Base-by-base conservation (phyloP, 2,329 filamentous ascomycete genomes). In the Fusarium beomiforme region DNA sequence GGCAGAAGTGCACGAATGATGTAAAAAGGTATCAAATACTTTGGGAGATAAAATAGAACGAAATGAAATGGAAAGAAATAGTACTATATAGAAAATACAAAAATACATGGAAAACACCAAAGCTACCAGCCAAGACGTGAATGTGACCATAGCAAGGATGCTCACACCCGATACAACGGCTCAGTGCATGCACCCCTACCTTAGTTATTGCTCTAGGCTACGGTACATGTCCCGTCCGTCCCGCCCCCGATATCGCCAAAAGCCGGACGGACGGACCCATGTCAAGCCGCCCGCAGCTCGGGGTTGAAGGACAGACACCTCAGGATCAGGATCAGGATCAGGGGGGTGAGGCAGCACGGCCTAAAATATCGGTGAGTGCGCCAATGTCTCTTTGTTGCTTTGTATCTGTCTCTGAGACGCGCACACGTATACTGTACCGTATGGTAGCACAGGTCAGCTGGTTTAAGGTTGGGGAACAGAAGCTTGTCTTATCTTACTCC, bases 281-380 rank as follows among this genome's bases (percentile, higher is more conserved):
- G 64, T 41, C 57, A 44, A 36, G 37, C 34, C 65, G 67, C 58
- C 34, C 65, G 67, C 58, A 39, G 37, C 29, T 60, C n/a, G n/a
- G 67, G 68, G 67, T 47, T 70, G 55, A 58, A 26, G 53, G 60
- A 46, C 12, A 26, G 60, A 46, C 12, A 26, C n/a, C n/a, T 36
- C 44, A 39, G 46, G 46, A 54, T 58, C 55, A 51, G 41, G 34
- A 39, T 60, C 26, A 64, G 60, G 29, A 56, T 39, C 44, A 54
- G 36, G 58, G 54, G 53, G n/a, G n/a, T n/a, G n/a, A n/a, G n/a
- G n/a, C n/a, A n/a, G n/a, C n/a, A n/a, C 26, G 37, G 26, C n/a
- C 39, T 42, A 61, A 65, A 71, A 57, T 64, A 71, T 71, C 69
- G 69, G 69, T 71, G 69, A 71, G 59, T 71, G 69, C 71, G 59